phyloP scores from a whole-genome alignment of 176 grass and related monocot species.

The Avena sativa region DNA sequence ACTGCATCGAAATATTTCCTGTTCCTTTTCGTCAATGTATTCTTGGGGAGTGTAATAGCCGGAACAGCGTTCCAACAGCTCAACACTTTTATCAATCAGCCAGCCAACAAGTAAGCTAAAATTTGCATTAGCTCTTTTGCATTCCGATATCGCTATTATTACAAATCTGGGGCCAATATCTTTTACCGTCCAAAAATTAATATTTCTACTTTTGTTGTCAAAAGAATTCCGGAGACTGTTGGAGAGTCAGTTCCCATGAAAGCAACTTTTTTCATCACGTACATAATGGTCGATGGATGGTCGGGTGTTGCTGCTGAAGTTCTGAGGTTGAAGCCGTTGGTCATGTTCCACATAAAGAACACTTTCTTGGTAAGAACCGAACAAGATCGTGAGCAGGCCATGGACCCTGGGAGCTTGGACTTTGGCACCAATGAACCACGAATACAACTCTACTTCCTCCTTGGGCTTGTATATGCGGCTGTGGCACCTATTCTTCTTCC shows the following conservation, averaged over 20 bases:
- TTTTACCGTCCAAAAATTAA: constrained; percentile 20
- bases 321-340: constrained; percentile 80
- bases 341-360: constrained; percentile 92
- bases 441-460: constrained; percentile 94
- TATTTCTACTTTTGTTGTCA: constrained; percentile 20
- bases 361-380: constrained; percentile 93
- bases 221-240: constrained; percentile 86
- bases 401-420: constrained; percentile 90
- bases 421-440: constrained; percentile 77
- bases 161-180: constrained; percentile 8
- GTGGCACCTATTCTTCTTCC: constrained; percentile 88
- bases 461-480: constrained; percentile 89
- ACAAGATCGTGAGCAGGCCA: constrained; percentile 78
- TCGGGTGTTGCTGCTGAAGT: constrained; percentile 87
- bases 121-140: not conserved
- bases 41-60: constrained; percentile 87
- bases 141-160: constrained; percentile 22
- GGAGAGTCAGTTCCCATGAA: constrained; percentile 96
- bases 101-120: constrained; percentile 72
- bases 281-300: constrained; percentile 97
- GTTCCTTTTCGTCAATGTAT: constrained; percentile 93
- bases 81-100: constrained; percentile 74
- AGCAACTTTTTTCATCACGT: constrained; percentile 95
- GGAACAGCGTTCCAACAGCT: constrained; percentile 98
- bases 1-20: constrained; percentile 85